These are phyloP conservation scores for Leishmania tropica DNA, from an alignment of 208 protist genomes.

Conservation along the genomic window DNA sequence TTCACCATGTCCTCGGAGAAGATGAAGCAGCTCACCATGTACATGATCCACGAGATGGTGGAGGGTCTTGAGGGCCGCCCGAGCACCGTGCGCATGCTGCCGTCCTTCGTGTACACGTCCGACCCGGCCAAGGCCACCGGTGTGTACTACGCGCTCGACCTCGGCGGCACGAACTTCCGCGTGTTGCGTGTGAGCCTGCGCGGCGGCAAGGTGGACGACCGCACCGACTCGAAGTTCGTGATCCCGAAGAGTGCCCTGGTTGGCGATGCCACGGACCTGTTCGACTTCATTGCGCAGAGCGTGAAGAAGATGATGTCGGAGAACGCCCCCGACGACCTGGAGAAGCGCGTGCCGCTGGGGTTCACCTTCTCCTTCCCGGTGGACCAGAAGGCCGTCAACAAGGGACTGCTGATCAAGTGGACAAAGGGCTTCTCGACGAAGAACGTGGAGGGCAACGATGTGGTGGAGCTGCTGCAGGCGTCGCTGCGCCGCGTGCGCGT, in stretches of 20 bases:
- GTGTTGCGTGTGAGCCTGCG: slow-evolving; percentile 73
- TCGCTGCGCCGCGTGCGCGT: slow-evolving; percentile 63
- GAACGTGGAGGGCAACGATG: slow-evolving; percentile 86
- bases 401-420: slow-evolving; percentile 88
- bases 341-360: slow-evolving; percentile 68
- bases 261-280: slow-evolving; percentile 69
- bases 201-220: slow-evolving; percentile 48
- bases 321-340: slow-evolving; percentile 66
- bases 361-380: slow-evolving; percentile 95
- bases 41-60: slow-evolving; percentile 87
- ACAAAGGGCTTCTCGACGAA: slow-evolving; percentile 92
- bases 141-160: slow-evolving; percentile 89
- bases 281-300: slow-evolving; percentile 86
- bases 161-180: slow-evolving; percentile 92
- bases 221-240: slow-evolving; percentile 50
- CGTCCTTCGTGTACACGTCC: slow-evolving; percentile 81
- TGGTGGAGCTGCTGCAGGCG: slow-evolving; percentile 84
- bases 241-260: slow-evolving; percentile 59
- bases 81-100: slow-evolving; percentile 86
- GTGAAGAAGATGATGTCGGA: slow-evolving; percentile 68
- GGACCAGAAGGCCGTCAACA: slow-evolving; percentile 78
- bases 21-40: slow-evolving; percentile 70
- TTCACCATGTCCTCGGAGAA: slow-evolving; percentile 61
- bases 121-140: slow-evolving; percentile 59
- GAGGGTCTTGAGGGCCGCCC: slow-evolving; percentile 75